Evolutionary conservation across 1,284 basidiomycete genomes (phyloP).

Genomic region (Irpex sp.): DNA sequence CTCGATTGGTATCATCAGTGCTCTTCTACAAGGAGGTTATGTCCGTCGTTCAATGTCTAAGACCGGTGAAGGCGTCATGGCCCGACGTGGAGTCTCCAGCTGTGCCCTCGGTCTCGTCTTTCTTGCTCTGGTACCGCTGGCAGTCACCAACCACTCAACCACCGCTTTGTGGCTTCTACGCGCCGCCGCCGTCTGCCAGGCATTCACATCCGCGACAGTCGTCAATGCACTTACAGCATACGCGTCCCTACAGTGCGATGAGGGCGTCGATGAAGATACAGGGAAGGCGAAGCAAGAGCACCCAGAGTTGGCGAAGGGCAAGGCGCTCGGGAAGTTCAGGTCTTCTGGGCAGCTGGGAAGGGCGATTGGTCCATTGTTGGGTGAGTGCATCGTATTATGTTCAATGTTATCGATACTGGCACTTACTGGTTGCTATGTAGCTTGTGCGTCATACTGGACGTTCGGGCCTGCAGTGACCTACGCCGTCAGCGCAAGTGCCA

Average conservation of each 20-base stretch:
- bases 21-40: slow-evolving; percentile 87
- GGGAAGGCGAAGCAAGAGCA: slow-evolving; percentile 53
- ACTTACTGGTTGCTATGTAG: slow-evolving; percentile 32
- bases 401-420: slow-evolving; percentile 6
- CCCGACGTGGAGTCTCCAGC: slow-evolving; percentile 68
- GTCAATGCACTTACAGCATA: slow-evolving; percentile 86
- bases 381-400: slow-evolving; percentile 51
- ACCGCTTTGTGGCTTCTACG: slow-evolving; percentile 64
- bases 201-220: slow-evolving; percentile 89
- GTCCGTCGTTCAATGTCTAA: slow-evolving; percentile 73
- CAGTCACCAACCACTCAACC: slow-evolving; percentile 39
- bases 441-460: slow-evolving; percentile 85
- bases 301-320: slow-evolving; percentile 76
- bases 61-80: slow-evolving; percentile 76
- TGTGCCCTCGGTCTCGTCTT: slow-evolving; percentile 69
- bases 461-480: slow-evolving; percentile 83
- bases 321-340: slow-evolving; percentile 80
- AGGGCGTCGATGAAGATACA: slow-evolving; percentile 52
- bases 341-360: slow-evolving; percentile 88
- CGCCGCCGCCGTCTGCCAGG: slow-evolving; percentile 74
- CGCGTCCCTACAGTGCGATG: slow-evolving; percentile 85
- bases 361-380: slow-evolving; percentile 83
- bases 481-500: slow-evolving; percentile 56
- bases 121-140: slow-evolving; percentile 65
- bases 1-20: slow-evolving; percentile 84